Evolutionary conservation across 371 early-diverging fungal species (phyloP).

Genomic region (Apophysomyces variabilis): DNA sequence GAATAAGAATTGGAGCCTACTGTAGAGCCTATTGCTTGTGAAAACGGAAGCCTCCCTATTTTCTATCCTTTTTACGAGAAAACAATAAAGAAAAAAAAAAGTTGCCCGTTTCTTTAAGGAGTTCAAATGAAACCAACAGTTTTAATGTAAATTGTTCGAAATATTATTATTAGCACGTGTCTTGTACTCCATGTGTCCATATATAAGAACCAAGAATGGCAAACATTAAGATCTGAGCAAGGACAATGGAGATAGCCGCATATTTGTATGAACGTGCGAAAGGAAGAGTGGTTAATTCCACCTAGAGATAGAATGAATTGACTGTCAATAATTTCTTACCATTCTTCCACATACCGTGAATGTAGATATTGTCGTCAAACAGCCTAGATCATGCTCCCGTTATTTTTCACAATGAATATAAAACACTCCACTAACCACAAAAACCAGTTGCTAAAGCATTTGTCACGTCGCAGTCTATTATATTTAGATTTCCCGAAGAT

Average conservation of each 20-base stretch:
- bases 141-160: too few species aligned
- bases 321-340: too few species aligned
- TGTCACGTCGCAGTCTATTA: conserved; percentile 54
- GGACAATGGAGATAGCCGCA: conserved; percentile 46
- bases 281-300: conserved; percentile 49
- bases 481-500: conserved; percentile 30
- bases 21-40: too few species aligned
- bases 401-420: background rate
- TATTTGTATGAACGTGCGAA: conserved; percentile 49
- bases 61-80: too few species aligned
- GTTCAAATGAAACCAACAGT: too few species aligned
- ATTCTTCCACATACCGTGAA: conserved; percentile 53
- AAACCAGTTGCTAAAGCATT: conserved; percentile 66
- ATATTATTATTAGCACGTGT: conserved; percentile 12
- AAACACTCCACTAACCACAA: conserved; percentile 54
- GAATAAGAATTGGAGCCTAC: too few species aligned
- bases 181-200: conserved; percentile 52
- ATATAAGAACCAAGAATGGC: conserved; percentile 55
- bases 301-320: conserved; percentile 21
- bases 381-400: conserved; percentile 38
- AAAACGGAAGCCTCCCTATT: too few species aligned
- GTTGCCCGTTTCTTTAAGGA: too few species aligned
- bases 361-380: conserved; percentile 78
- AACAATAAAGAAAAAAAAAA: too few species aligned
- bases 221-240: conserved; percentile 57